Conservation (phyloP, 495 filamentous ascomycete species). For the Hypoxylon crocopeplum region DNA sequence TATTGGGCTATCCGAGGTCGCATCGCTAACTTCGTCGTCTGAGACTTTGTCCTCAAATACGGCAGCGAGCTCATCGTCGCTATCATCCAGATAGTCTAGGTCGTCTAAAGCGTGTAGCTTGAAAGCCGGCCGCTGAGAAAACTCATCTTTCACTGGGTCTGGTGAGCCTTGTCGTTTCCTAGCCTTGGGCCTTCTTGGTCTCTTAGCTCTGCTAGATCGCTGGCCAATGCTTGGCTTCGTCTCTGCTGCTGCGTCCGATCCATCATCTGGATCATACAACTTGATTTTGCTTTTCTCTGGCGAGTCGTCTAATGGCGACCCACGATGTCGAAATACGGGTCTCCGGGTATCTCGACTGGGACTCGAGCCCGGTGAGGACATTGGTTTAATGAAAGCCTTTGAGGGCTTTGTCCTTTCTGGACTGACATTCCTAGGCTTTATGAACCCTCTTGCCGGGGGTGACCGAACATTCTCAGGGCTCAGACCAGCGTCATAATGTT, state of each 20-base stretch:
- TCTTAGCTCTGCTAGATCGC: neutral
- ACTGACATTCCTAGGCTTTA: conserved; percentile 6
- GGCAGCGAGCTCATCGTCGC: conserved; percentile 27
- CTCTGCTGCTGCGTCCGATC: neutral
- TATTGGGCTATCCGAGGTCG: conserved; percentile 1
- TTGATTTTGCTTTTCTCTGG: conserved; percentile 15
- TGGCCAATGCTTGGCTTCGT: neutral
- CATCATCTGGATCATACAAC: neutral
- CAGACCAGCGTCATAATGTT: neutral
- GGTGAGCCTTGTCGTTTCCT: conserved; percentile 12
- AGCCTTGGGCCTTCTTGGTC: conserved; percentile 1
- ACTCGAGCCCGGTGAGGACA: conserved; percentile 9
- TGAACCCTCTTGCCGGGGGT: conserved; percentile 2
- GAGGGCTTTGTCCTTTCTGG: conserved; percentile 12
- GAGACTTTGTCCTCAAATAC: conserved; percentile 11
- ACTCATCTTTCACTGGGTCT: conserved; percentile 16
- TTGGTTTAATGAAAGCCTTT: conserved; percentile 1
- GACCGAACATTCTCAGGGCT: conserved; percentile 10
- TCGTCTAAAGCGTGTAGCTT: conserved; percentile 37
- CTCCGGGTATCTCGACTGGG: conserved; percentile 1
- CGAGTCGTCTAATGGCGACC: conserved; percentile 3
- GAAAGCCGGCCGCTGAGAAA: conserved; percentile 30
- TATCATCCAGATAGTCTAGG: conserved; percentile 21
- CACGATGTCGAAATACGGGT: neutral
- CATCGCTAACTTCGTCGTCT: conserved; percentile 30